These are phyloP conservation scores for Naganishia friedmannii DNA, from an alignment of 768 basidiomycete species.

Conservation along the genomic window DNA sequence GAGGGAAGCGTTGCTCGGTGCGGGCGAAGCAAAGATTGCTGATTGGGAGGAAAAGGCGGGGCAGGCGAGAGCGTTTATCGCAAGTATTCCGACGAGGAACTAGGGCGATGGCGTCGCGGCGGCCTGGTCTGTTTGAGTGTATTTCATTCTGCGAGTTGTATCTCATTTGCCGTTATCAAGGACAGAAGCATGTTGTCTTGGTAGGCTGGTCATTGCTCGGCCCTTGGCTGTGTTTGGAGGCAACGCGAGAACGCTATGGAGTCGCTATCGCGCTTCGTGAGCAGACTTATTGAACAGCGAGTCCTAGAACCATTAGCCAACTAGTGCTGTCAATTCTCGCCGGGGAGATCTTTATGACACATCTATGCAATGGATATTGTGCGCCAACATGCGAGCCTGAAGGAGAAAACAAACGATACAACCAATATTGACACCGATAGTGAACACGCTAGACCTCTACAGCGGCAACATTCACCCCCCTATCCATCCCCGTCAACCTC, in stretches of 20 bases:
- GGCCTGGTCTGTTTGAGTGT: not conserved
- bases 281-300: no score
- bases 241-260: no score
- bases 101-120: not conserved
- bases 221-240: no score
- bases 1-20: conserved; percentile 7
- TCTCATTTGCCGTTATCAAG: no score
- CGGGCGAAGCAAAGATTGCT: conserved; percentile 28
- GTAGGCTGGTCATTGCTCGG: no score
- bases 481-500: conserved; percentile 32
- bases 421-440: not conserved
- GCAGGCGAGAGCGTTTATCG: conserved; percentile 24
- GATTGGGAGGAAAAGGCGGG: conserved; percentile 25
- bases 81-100: conserved; percentile 15
- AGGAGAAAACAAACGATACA: not conserved
- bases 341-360: no score
- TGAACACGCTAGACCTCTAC: not conserved
- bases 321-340: no score
- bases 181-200: no score
- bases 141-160: not conserved
- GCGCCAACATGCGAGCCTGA: not conserved
- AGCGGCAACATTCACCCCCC: conserved; percentile 21
- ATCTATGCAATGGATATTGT: not conserved
- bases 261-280: no score
- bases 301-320: no score